Evolutionary conservation across 2,329 filamentous ascomycete genomes (phyloP), one percentile per base, ranked within the genome.

Genomic region (Fusarium nisikadoi): DNA sequence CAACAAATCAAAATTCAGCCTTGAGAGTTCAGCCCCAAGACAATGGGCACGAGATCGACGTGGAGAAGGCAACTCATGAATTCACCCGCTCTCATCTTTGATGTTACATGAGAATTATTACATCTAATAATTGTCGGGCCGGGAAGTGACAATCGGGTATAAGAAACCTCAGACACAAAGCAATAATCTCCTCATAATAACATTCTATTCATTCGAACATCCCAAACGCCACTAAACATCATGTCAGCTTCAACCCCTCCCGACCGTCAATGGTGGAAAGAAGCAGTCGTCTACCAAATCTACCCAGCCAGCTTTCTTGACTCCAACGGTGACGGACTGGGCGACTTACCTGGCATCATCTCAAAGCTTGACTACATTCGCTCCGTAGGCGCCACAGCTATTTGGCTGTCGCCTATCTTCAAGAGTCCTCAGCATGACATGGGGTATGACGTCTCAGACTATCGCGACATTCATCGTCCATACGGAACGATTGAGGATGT

Each of bases 401-500:
- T 77, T 27, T 77, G 76, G 76, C 20, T 77, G 1, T 77, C 77
- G 0, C 77, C 77, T 5, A 78, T 79, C 45, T 80, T 75, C 46
- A 75, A 80, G 27, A 76, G 73, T 36, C 89, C 89, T 0, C 86
- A 89, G 66, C 78, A 86, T 45, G 90, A 92, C 60, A 90, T 91
- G 88, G 90, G 89, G 5, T 92, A 92, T 75, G 90, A 91, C 73
- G 86, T 92, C 43, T 85, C 86, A 1, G 86, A 93, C 76, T 93
- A 92, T 66, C 64, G 75, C 7, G 71, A 75, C 31, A 79, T 79
- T 8, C 69, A 79, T 19, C 52, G 42, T 2, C 86, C 86, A 9
- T 93, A 93, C 71, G 92, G 92, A 4, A 90, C 89, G 2, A 80
- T 93, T 20, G 81, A 83, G 58, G 91, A 94, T 77, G 88, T 93